Evolutionary conservation across 2,329 filamentous ascomycete species (phyloP).

Genomic region (Mollisia scopiformis): DNA sequence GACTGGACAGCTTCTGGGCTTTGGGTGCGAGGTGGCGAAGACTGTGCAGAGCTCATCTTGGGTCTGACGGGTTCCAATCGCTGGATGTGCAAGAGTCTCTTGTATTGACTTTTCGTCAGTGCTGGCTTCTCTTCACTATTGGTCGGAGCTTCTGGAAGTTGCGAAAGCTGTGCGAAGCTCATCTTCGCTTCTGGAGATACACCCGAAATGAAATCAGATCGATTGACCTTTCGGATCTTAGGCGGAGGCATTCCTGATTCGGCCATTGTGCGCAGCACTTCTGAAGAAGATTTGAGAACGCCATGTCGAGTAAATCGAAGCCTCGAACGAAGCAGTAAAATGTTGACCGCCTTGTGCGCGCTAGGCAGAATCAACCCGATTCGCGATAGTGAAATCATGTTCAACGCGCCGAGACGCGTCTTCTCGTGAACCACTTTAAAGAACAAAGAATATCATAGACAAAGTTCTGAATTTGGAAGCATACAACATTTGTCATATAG

Average conservation of each 20-base stretch:
- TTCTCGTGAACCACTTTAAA: constrained; percentile 13
- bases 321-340: neutral
- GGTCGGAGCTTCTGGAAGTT: constrained; percentile 3
- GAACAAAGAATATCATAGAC: neutral
- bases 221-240: constrained; percentile 35
- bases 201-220: no score
- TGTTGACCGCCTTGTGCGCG: constrained; percentile 8
- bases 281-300: constrained; percentile 4
- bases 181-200: no score
- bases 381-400: constrained; percentile 1
- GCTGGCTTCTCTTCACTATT: no score
- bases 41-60: no score
- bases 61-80: no score
- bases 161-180: constrained; percentile 8
- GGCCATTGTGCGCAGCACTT: constrained; percentile 25
- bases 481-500: neutral
- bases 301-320: constrained; percentile 11
- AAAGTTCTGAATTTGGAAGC: neutral
- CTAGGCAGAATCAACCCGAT: constrained; percentile 12
- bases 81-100: no score
- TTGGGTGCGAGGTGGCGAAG: neutral
- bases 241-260: constrained; percentile 34
- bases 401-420: constrained; percentile 19
- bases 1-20: neutral
- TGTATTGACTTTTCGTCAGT: no score